A percentile compares a stretch with the other conserved stretches of the same genome.
Evolutionary conservation across 805 yeast species (phyloP).

Genomic region (Candida pseudoglaebosa): DNA sequence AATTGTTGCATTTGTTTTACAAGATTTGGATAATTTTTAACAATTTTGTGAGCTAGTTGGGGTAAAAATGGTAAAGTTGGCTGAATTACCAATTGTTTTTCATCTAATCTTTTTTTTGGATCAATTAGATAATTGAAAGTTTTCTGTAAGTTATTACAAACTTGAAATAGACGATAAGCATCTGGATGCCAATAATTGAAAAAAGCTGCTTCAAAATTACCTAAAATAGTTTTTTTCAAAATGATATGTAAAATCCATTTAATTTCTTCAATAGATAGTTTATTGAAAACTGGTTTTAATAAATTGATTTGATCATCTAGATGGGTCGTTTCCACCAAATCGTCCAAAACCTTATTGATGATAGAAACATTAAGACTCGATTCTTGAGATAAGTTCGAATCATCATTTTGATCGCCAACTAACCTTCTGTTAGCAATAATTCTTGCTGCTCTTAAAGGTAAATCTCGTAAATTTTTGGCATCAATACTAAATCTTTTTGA

Average conservation of each 20-base stretch:
- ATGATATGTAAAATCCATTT: conserved; percentile 67
- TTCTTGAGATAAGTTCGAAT: conserved; percentile 1
- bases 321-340: conserved; percentile 19
- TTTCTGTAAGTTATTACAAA: conserved; percentile 58
- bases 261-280: conserved; percentile 58
- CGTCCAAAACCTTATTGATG: conserved; percentile 28
- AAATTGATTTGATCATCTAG: conserved; percentile 38
- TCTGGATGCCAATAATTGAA: conserved; percentile 74
- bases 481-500: conserved; percentile 40
- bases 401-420: conserved; percentile 28
- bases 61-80: conserved; percentile 65
- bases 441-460: conserved; percentile 48
- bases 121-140: conserved; percentile 57
- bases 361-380: conserved; percentile 19
- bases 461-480: conserved; percentile 34
- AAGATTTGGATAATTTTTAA: conserved; percentile 31
- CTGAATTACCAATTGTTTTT: conserved; percentile 37
- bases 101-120: conserved; percentile 40
- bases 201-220: conserved; percentile 56
- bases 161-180: conserved; percentile 58
- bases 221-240: conserved; percentile 55
- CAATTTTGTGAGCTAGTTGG: conserved; percentile 62
- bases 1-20: conserved; percentile 40
- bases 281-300: conserved; percentile 47
- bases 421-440: conserved; percentile 48